A percentile compares a stretch with the other conserved stretches of the same genome.
Evolutionary conservation across 441 rosid species (phyloP).

Genomic region (Gossypium trilobum): DNA sequence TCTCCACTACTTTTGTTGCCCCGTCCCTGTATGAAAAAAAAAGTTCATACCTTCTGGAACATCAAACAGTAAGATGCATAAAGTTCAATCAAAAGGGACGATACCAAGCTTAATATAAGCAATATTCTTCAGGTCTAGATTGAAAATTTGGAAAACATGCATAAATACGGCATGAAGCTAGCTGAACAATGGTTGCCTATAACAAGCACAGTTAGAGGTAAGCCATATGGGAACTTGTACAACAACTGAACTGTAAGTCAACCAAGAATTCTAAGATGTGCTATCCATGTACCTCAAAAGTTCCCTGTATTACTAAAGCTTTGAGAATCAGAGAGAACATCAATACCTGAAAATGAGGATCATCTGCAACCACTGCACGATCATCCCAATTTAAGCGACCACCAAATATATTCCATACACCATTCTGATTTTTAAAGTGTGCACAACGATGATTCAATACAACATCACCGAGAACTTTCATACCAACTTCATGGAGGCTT

Average conservation of each 20-base stretch:
- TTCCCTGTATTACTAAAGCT: background rate
- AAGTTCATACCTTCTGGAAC: conserved; percentile 2
- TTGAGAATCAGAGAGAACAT: background rate
- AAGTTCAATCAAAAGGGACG: background rate
- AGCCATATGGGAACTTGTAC: background rate
- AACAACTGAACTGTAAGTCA: background rate
- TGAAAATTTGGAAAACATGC: background rate
- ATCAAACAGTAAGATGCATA: background rate
- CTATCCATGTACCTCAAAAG: background rate
- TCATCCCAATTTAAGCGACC: conserved; percentile 94
- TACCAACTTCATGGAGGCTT: conserved; percentile 53
- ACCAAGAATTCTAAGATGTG: background rate
- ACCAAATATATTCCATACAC: conserved; percentile 87
- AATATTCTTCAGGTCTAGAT: conserved; percentile 1
- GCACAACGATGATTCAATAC: conserved; percentile 97
- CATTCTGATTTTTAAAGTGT: conserved; percentile 68
- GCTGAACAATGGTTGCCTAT: background rate
- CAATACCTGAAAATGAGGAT: conserved; percentile 90
- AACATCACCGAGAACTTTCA: conserved; percentile 84
- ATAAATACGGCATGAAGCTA: background rate
- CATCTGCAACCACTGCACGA: conserved; percentile 83
- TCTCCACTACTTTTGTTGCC: conserved; percentile 98
- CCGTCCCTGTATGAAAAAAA: conserved; percentile 55
- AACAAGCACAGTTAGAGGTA: background rate
- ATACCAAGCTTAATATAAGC: conserved; percentile 1